A percentile compares a stretch with the other conserved stretches of the same genome.
Conservation (phyloP, 257 asterid species). For the Forsythia suspensa region DNA sequence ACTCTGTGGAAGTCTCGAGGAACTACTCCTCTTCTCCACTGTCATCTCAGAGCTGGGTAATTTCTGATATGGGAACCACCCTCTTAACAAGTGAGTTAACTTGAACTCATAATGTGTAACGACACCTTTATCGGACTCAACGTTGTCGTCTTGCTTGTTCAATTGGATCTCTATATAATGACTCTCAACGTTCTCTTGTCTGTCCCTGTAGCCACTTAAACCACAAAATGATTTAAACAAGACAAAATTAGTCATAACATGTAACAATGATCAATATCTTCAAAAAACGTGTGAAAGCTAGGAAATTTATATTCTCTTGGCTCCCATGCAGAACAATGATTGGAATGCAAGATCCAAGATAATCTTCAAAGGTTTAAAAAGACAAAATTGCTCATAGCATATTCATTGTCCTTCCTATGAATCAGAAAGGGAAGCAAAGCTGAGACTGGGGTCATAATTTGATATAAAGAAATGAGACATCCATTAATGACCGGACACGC, state of each 20-base stretch:
- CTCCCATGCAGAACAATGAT: not conserved
- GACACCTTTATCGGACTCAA: slow-evolving; percentile 26
- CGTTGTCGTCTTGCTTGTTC: slow-evolving; percentile 23
- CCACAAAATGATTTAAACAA: slow-evolving; percentile 25
- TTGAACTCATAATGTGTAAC: slow-evolving; percentile 31
- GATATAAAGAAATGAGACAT: not conserved
- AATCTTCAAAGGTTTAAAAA: not conserved
- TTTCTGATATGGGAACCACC: slow-evolving; percentile 59
- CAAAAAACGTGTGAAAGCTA: not conserved
- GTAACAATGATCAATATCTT: slow-evolving; percentile 3
- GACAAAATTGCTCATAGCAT: not conserved
- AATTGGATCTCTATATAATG: slow-evolving; percentile 21
- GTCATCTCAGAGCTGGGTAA: slow-evolving; percentile 33
- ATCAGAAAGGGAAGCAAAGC: not conserved
- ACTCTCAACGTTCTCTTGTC: slow-evolving; percentile 22
- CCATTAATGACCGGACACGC: not conserved
- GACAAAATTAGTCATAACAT: not conserved
- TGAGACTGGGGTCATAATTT: not conserved
- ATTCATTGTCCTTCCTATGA: not conserved
- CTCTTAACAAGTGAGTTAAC: slow-evolving; percentile 41
- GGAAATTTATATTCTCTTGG: not conserved
- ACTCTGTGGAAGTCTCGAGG: slow-evolving; percentile 29
- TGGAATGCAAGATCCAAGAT: not conserved
- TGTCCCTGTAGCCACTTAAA: slow-evolving; percentile 21
- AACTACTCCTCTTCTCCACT: slow-evolving; percentile 29